Conservation (phyloP, 2,329 filamentous ascomycete species). For the Fusarium nanum region DNA sequence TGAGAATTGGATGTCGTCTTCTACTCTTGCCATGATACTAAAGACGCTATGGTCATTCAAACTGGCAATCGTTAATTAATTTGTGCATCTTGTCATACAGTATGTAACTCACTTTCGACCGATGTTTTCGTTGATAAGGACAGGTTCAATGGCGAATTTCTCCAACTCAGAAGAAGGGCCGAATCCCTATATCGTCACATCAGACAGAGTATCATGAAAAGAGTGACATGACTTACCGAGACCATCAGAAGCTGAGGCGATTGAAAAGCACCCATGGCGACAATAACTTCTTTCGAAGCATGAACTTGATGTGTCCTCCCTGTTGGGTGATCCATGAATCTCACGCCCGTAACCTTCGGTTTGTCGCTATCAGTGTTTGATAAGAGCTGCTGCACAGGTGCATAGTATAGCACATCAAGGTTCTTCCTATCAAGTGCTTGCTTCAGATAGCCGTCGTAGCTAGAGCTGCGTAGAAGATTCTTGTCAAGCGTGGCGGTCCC, state of each 20-base stretch:
- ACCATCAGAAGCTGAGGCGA: conserved; percentile 16
- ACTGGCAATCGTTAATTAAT: background rate
- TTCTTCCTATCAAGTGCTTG: background rate
- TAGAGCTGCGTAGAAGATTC: conserved; percentile 3
- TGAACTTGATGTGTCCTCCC: conserved; percentile 1
- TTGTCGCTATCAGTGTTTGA: background rate
- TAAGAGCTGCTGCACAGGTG: conserved; percentile 7
- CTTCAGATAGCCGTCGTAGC: conserved; percentile 17
- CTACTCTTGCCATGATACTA: conserved; percentile 15
- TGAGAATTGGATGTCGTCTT: background rate
- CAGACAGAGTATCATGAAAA: rapidly evolving
- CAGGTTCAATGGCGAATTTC: conserved; percentile 12
- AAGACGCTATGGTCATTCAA: conserved; percentile 16
- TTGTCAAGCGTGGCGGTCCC: conserved; percentile 11
- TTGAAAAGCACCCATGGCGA: conserved; percentile 14
- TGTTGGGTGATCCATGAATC: conserved; percentile 6
- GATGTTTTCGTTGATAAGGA: conserved; percentile 19
- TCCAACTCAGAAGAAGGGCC: conserved; percentile 1
- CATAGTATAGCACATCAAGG: conserved; percentile 1
- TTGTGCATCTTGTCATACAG: rapidly evolving
- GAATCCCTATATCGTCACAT: background rate
- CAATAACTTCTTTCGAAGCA: conserved; percentile 3
- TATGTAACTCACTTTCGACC: conserved; percentile 1
- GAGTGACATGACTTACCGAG: background rate
- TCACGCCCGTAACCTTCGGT: background rate